These are phyloP conservation scores for Phytopythium montanum DNA, from an alignment of 352 stramenopile species.

Conservation along the genomic window DNA sequence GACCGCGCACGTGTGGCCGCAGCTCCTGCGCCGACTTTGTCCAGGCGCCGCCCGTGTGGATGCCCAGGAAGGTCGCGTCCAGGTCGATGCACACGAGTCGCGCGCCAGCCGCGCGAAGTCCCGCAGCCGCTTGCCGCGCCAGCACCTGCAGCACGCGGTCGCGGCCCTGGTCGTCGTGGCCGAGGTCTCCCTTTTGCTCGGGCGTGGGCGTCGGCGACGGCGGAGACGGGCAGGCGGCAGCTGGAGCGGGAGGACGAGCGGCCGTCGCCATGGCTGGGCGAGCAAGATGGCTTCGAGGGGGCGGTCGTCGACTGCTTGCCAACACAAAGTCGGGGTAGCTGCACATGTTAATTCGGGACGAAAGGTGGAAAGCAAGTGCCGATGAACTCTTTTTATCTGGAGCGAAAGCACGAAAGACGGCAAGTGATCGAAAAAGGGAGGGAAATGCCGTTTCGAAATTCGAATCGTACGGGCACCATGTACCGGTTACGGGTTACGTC, in stretches of 20 bases:
- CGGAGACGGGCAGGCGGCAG: neutral
- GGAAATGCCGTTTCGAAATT: constrained; percentile 4
- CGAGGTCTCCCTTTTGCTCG: too few relatives aligned
- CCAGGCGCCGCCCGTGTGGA: constrained; percentile 76
- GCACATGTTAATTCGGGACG: neutral
- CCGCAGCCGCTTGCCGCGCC: constrained; percentile 33
- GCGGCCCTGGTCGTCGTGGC: neutral
- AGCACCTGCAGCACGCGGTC: constrained; percentile 9
- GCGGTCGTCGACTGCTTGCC: neutral
- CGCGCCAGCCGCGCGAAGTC: constrained; percentile 31
- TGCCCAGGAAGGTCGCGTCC: constrained; percentile 71
- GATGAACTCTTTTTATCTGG: neutral
- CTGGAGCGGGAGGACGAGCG: neutral
- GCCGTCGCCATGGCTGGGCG: neutral
- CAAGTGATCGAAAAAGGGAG: neutral
- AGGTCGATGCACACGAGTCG: constrained; percentile 86
- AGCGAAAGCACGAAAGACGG: neutral
- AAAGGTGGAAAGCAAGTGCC: neutral
- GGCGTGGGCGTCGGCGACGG: neutral
- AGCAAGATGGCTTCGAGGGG: neutral
- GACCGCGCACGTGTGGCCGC: constrained; percentile 41
- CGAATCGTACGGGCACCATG: neutral
- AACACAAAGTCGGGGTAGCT: too few relatives aligned
- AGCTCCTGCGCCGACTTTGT: constrained; percentile 34
- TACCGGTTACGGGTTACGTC: neutral